These are phyloP conservation scores for Pinus albicaulis DNA, from an alignment of 75 land plant species.

Conservation along the genomic window DNA sequence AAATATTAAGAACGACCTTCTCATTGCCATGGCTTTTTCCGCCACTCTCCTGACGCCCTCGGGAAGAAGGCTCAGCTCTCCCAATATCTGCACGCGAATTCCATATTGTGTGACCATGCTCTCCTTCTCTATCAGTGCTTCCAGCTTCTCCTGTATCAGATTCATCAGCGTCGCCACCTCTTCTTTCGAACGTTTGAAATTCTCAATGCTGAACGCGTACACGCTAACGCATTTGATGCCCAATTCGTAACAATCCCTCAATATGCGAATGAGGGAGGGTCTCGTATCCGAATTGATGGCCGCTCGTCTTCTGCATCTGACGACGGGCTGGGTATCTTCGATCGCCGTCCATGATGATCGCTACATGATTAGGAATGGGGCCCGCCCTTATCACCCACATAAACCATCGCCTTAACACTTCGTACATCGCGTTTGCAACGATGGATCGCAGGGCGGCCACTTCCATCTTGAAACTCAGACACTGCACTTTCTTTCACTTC, in stretches of 20 bases:
- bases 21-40: slow-evolving; percentile 30
- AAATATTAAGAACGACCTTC: slow-evolving; percentile 26
- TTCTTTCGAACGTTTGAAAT: slow-evolving; percentile 28
- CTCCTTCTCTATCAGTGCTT: slow-evolving; percentile 20
- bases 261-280: slow-evolving; percentile 16
- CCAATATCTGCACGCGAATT: slow-evolving; percentile 24
- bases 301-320: slow-evolving; percentile 11
- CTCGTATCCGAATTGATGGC: slow-evolving; percentile 31
- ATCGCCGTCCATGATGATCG: slow-evolving; percentile 59
- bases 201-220: slow-evolving; percentile 57
- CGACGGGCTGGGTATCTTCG: slow-evolving; percentile 26
- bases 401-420: too few relatives aligned
- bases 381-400: slow-evolving; percentile 10
- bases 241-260: slow-evolving; percentile 35
- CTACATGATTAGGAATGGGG: slow-evolving; percentile 41
- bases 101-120: slow-evolving; percentile 17
- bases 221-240: slow-evolving; percentile 41
- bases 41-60: slow-evolving; percentile 22
- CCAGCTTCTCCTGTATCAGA: slow-evolving; percentile 38
- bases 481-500: too few relatives aligned
- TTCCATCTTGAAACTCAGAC: too few relatives aligned
- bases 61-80: slow-evolving; percentile 30
- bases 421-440: too few relatives aligned
- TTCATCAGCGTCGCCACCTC: slow-evolving; percentile 44
- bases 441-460: too few relatives aligned